Evolutionary conservation across 176 grass and related monocot genomes (phyloP), one percentile per base, ranked within the genome.

Genomic region (Lolium rigidum): DNA sequence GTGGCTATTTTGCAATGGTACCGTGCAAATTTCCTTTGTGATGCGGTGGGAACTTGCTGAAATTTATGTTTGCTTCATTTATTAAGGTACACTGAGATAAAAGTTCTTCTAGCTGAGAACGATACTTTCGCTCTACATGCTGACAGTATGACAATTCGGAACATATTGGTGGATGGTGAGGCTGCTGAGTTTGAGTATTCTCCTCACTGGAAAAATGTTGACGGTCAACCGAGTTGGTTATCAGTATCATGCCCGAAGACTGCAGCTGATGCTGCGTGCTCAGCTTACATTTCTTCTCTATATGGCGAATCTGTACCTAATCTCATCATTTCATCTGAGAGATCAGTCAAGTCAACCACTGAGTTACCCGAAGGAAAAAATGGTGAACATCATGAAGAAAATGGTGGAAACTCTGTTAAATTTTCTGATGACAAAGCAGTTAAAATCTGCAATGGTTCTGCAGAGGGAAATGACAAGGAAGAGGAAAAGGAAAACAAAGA

Each of bases 71-170:
- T 82, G 41, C 48, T 93, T 74, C 65, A 83, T 68, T 58, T 47
- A 79, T 91, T 77, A 86, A 98, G 97, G 81, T 98, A 94, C 82
- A 98, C 94, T 5, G 92, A 98, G 85, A 86, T 98, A 70, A 92
- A 95, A 86, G 70, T 90, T 73, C 65, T 90, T 79, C 88, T 95
- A 70, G 85, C 84, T 72, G 94, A 98, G 75, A 88, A 71, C 17
- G 88, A 89, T 76, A 91, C 84, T 84, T 85, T 98, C 62, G 84
- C 94, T 81, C 84, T 98, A 57, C 81, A 94, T 82, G 96, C 96
- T 67, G 91, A 95, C 57, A 98, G 92, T 81, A 90, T 98, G 92
- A 94, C 54, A 1, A 91, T 98, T 86, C 90, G 64, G 67, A 94
- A 69, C 75, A 80, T 98, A 85, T 86, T 93, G 67, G 94, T 98